Evolutionary conservation across 768 basidiomycete species (phyloP), one percentile per base, ranked within the genome.

Genomic region (Boletus rufocinnamomeus): DNA sequence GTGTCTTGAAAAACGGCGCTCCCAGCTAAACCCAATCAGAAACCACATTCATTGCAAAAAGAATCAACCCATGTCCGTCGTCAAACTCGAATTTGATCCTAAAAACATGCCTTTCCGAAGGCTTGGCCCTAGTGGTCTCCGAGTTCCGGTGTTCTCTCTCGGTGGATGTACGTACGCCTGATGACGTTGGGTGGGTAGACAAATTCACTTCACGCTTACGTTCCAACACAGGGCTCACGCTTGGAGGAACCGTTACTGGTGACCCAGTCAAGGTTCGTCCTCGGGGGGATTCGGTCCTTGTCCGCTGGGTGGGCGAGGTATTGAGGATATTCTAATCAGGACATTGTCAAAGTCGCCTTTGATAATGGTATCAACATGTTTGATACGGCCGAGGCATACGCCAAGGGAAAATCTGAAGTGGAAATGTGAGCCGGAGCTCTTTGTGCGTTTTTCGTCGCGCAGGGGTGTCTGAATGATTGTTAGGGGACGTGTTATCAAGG

Each of bases 301-400:
- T 27, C 4, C 17, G n/a, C 17, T 38, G 17, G 25, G 19, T 23
- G 41, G 2, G 10, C 34, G 37, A 58, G 16, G 25, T 32, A 1
- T n/a, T 6, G 21, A 37, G 11, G 6, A 17, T 27, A 7, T 23
- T 56, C 3, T 10, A 13, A 35, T 6, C 40, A 59, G 58, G 58
- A 59, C 8, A 59, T 59, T 19, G 32, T 58, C 56, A 44, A 37
- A 32, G 56, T 59, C 14, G 56, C 58, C 21, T 50, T 50, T 30
- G 57, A 59, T 28, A 58, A 59, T 27, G 58, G 56, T 5, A 58
- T 58, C 56, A 59, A 58, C 48, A 59, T 59, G 56, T 59, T 59
- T 13, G 48, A 59, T 30, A 59, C 58, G 30, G 58, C 47, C 4
- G 47, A 58, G 56, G 58, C 47, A 4, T 58, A 59, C 1, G 56